Base-by-base conservation (phyloP, 129 eudicot species). In the Smallanthus sonchifolius region DNA sequence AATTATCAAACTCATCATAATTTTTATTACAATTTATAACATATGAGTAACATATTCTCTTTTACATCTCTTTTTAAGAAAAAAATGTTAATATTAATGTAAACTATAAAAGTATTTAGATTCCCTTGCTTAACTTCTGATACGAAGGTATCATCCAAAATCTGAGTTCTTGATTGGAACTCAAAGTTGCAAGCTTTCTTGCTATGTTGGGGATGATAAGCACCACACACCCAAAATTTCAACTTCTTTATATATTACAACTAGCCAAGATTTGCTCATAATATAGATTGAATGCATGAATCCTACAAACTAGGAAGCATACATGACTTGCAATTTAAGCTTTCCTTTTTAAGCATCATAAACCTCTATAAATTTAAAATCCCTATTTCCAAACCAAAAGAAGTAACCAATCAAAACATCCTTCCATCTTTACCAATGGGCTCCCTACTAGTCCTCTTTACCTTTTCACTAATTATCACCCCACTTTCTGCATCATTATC, bases 151-250 rank as follows among this genome's bases (percentile, higher is more conserved):
- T 66, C 57, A 52, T 54, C 73, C 57, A 79, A 51, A 71, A 73
- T 79, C 82, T 39, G 40, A 65, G 82, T 79, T 63, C 78, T 64
- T 79, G 83, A 79, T 79, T 64, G 62, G 43, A 72, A 72, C 83
- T 72, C 78, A 78, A 78, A 79, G 78, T 65, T 72, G 38, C 68
- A 79, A 40, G 68, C 66, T 79, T 72, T 72, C 83, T 64, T 79
- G 5, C 51, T 42, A 79, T 72, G 83, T 2, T 32, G 68, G 83
- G 49, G 16, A 72, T 64, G 55, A 17, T 72, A 6, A 52, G 67
- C 51, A 79, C 78, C 83, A 72, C 74, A 65, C 45, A 79, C 56
- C 60, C 65, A 2, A 51, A 44, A 40, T 51, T 51, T 79, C 74
- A 72, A 72, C 32, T 64, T 24, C 2, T 49, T 30, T 30, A 72